Evolutionary conservation across 73 alveolate genomes (phyloP).

Genomic region (Symbiodinium natans): DNA sequence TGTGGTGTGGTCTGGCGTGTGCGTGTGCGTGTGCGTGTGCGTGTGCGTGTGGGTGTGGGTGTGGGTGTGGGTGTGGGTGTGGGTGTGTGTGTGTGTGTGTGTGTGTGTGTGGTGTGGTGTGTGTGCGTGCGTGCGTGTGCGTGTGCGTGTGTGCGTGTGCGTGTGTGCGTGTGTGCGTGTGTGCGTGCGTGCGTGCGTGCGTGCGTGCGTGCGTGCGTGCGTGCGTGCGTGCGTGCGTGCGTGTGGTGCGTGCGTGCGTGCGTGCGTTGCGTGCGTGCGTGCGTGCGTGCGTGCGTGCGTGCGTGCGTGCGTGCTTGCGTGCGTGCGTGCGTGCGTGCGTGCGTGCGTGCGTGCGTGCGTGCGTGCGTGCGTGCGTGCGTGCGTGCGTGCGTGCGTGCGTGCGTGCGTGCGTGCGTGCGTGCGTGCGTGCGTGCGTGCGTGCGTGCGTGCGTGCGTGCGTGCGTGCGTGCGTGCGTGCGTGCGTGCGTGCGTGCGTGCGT

Average conservation of each 20-base stretch:
- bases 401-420: constrained; percentile 6
- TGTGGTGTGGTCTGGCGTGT: too few relatives aligned
- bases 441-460: background rate
- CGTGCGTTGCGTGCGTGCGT: background rate
- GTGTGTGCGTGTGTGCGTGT: background rate
- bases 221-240: too few relatives aligned
- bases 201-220: background rate
- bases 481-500: background rate
- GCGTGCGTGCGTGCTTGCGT: too few relatives aligned
- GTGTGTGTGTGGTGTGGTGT: too few relatives aligned
- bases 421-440: background rate
- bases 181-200: background rate
- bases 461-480: background rate
- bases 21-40: too few relatives aligned
- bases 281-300: background rate
- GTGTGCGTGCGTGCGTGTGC: too few relatives aligned
- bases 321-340: too few relatives aligned
- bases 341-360: constrained; percentile 8
- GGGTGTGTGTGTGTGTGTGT: too few relatives aligned
- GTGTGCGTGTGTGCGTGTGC: constrained; percentile 15
- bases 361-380: constrained; percentile 19
- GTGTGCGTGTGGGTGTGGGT: background rate
- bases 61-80: too few relatives aligned
- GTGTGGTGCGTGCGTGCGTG: too few relatives aligned
- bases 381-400: constrained; percentile 19